Evolutionary conservation across 179 eudicot species (phyloP).

Genomic region (Actinidia chinensis): DNA sequence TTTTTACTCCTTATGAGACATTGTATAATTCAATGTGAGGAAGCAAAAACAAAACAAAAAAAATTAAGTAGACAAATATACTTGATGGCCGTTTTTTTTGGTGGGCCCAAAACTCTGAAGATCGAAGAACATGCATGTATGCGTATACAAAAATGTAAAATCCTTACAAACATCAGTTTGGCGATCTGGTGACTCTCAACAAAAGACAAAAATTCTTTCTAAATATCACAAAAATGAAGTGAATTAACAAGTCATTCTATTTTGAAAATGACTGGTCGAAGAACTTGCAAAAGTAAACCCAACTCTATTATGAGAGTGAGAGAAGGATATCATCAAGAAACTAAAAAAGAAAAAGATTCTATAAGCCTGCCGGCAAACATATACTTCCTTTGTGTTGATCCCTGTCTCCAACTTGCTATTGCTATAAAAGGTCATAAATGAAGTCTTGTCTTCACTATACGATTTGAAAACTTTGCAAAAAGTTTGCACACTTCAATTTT

Average conservation of each 20-base stretch:
- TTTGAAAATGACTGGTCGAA: neutral
- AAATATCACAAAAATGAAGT: neutral
- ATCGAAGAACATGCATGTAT: neutral
- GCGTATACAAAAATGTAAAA: neutral
- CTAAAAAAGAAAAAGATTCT: neutral
- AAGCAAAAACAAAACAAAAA: no score
- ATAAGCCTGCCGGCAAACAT: no score
- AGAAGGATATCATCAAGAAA: neutral
- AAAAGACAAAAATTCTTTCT: neutral
- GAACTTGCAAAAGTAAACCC: neutral
- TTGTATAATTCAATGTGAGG: neutral
- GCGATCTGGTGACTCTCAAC: neutral
- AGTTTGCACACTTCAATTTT: no score
- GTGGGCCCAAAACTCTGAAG: neutral
- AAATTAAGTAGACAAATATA: neutral
- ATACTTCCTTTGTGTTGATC: no score
- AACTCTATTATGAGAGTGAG: neutral
- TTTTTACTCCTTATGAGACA: neutral
- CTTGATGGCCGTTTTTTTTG: neutral
- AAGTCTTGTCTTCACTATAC: no score
- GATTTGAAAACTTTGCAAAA: no score
- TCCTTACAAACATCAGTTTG: neutral
- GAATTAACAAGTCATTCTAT: neutral
- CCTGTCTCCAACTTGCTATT: no score
- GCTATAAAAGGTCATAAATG: no score